A percentile compares a stretch with the other conserved stretches of the same genome.
Evolutionary conservation across 179 eudicot genomes (phyloP).

Genomic region (Amaranthus tricolor): DNA sequence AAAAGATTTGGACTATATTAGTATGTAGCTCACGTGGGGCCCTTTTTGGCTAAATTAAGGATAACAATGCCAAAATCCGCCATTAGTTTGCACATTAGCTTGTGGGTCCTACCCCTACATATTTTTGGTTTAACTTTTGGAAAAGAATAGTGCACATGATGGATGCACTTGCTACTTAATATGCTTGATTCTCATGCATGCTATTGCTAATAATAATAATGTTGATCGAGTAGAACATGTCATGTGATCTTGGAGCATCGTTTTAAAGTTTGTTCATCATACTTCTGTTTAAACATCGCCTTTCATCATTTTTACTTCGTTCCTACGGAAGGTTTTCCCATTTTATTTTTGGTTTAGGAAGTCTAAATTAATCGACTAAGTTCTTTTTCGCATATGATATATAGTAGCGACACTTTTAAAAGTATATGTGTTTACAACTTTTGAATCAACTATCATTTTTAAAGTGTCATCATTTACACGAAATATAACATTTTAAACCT

Average conservation of each 20-base stretch:
- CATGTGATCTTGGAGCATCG: conserved; percentile 36
- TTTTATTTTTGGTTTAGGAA: too few relatives aligned
- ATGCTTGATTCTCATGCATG: conserved; percentile 25
- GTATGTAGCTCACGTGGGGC: conserved; percentile 17
- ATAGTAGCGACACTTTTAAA: too few relatives aligned
- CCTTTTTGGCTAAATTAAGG: conserved; percentile 15
- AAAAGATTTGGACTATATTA: not conserved
- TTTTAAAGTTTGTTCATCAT: not conserved
- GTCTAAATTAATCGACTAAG: too few relatives aligned
- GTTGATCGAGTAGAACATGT: conserved; percentile 23
- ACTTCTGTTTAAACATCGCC: not conserved
- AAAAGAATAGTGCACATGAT: conserved; percentile 34
- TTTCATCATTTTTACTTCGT: conserved; percentile 10
- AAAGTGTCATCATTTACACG: too few relatives aligned
- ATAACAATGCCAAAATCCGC: conserved; percentile 34
- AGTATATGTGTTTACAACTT: too few relatives aligned
- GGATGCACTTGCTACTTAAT: conserved; percentile 25
- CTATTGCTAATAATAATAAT: conserved; percentile 12
- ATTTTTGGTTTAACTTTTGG: conserved; percentile 23
- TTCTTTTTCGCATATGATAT: too few relatives aligned
- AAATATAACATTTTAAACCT: too few relatives aligned
- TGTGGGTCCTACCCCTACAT: conserved; percentile 23
- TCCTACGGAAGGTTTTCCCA: too few relatives aligned
- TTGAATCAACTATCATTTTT: too few relatives aligned
- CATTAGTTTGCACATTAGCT: conserved; percentile 36